Percentiles rank a stretch among this genome's conserved stretches.
These are phyloP conservation scores for Aspergillus sp. DNA, from an alignment of 2,329 filamentous ascomycete genomes.

Conservation along the genomic window DNA sequence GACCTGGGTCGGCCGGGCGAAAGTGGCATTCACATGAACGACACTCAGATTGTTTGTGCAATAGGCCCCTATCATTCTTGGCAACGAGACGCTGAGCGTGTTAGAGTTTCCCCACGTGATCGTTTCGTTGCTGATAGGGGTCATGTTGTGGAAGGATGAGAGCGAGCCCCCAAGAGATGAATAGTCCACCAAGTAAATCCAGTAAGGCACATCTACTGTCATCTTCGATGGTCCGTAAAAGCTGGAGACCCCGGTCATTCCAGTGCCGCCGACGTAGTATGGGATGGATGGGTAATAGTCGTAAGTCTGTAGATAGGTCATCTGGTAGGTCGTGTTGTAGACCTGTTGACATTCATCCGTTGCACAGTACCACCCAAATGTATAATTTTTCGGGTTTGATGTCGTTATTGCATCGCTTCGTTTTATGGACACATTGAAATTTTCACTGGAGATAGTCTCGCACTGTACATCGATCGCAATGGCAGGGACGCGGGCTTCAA, in stretches of 20 bases:
- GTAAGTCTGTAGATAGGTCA: background rate
- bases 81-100: background rate
- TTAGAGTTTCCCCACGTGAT: background rate
- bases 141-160: background rate
- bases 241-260: background rate
- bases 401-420: background rate
- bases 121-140: background rate
- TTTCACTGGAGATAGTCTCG: background rate
- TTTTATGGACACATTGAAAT: background rate
- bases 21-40: background rate
- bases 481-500: conserved; percentile 1
- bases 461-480: background rate
- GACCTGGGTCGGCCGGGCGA: background rate
- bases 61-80: background rate
- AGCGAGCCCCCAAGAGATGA: background rate
- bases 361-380: background rate
- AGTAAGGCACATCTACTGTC: background rate
- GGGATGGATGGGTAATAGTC: background rate
- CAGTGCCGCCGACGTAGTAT: background rate
- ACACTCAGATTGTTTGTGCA: background rate
- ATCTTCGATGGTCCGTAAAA: background rate
- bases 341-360: background rate
- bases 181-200: background rate
- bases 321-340: background rate
- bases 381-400: background rate